Conservation (phyloP, 169 alveolate genomes). For the Theileria luwenshuni region DNA sequence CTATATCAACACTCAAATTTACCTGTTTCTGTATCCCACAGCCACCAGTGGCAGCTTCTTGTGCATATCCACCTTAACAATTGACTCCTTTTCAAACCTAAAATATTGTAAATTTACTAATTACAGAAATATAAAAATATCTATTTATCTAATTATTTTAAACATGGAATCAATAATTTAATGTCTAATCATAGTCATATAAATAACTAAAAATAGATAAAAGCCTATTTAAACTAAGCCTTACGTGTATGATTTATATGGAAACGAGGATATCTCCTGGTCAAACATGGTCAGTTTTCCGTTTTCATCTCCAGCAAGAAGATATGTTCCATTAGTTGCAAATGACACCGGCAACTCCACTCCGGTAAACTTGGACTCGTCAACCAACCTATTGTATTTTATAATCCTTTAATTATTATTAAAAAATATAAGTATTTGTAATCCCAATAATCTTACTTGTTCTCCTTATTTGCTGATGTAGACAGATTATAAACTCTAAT, state of each 20-base stretch:
- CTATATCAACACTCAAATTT: neutral
- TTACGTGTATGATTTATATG: conserved; percentile 61
- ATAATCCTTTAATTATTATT: neutral
- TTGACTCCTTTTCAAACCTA: conserved; percentile 35
- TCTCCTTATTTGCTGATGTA: neutral
- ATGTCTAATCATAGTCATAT: too few species aligned
- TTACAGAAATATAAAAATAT: too few species aligned
- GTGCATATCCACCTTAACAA: conserved; percentile 59
- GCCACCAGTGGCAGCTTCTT: conserved; percentile 39
- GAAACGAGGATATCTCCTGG: conserved; percentile 50
- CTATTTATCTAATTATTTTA: too few species aligned
- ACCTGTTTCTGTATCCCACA: conserved; percentile 57
- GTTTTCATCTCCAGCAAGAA: conserved; percentile 46
- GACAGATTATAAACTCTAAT: conserved; percentile 54
- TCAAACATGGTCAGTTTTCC: conserved; percentile 51
- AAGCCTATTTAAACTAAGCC: neutral
- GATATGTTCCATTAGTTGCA: conserved; percentile 45
- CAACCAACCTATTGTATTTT: conserved; percentile 27
- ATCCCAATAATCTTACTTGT: neutral
- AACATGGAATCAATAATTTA: too few species aligned
- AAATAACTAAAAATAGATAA: too few species aligned
- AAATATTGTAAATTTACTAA: neutral
- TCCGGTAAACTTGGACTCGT: conserved; percentile 52
- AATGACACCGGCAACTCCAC: conserved; percentile 62
- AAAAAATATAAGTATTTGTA: neutral